A percentile compares a stretch with the other conserved stretches of the same genome.
phyloP scores from a whole-genome alignment of 352 stramenopile genomes.

The Globisporangium irregulare region DNA sequence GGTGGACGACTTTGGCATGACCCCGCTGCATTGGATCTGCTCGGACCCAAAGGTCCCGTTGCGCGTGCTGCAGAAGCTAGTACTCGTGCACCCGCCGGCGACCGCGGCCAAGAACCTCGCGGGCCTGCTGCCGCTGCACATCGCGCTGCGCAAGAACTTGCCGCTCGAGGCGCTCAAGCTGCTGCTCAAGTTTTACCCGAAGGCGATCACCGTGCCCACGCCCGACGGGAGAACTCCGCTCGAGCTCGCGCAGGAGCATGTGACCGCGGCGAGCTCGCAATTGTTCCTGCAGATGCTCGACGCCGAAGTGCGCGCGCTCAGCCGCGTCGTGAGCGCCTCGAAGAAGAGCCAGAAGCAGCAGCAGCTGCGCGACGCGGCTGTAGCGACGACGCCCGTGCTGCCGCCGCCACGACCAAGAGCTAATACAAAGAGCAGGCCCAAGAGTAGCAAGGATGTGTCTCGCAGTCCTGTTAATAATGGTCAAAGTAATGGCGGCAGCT shows the following conservation, averaged over 20 bases:
- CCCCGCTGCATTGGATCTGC: slow-evolving; percentile 82
- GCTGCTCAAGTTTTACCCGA: slow-evolving; percentile 65
- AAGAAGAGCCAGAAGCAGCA: slow-evolving; percentile 14
- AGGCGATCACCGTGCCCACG: slow-evolving; percentile 43
- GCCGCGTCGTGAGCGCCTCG: slow-evolving; percentile 12
- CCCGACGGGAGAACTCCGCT: slow-evolving; percentile 47
- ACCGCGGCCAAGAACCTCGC: slow-evolving; percentile 46
- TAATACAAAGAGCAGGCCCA: not conserved
- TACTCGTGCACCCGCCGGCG: slow-evolving; percentile 42
- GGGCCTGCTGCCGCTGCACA: slow-evolving; percentile 61
- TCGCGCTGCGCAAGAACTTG: slow-evolving; percentile 61
- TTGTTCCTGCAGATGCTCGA: slow-evolving; percentile 45
- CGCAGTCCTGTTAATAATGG: not conserved
- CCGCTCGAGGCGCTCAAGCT: slow-evolving; percentile 58
- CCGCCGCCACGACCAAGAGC: not conserved
- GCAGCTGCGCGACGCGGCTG: slow-evolving; percentile 7
- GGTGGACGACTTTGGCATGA: slow-evolving; percentile 74
- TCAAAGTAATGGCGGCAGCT: not conserved
- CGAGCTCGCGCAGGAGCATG: slow-evolving; percentile 39
- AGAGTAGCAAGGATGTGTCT: not conserved
- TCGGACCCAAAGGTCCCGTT: slow-evolving; percentile 67
- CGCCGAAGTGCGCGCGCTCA: slow-evolving; percentile 24
- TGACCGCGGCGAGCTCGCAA: slow-evolving; percentile 24
- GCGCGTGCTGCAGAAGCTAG: slow-evolving; percentile 57
- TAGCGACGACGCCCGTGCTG: not conserved